Evolutionary conservation across 2,329 filamentous ascomycete species (phyloP).

Genomic region (Exophiala calicioides): DNA sequence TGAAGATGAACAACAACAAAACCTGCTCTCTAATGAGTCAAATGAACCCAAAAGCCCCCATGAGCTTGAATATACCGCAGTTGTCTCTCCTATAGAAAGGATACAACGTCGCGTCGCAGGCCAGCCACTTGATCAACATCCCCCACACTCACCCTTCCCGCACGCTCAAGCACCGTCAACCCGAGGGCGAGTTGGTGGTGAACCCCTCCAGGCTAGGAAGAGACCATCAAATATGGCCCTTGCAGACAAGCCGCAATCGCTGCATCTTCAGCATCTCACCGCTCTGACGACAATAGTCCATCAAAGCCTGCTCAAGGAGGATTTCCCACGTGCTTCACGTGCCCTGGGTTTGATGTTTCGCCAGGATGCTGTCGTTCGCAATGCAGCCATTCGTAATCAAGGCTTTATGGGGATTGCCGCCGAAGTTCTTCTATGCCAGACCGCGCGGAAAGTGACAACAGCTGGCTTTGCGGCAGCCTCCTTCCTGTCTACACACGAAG

Average conservation of each 20-base stretch:
- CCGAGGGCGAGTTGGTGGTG: background rate
- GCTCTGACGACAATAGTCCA: slow-evolving; percentile 71
- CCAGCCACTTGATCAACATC: slow-evolving; percentile 39
- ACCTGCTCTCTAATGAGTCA: no score
- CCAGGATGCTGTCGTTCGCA: slow-evolving; percentile 56
- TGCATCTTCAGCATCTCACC: slow-evolving; percentile 59
- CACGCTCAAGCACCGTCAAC: slow-evolving; percentile 38
- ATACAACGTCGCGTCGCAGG: slow-evolving; percentile 47
- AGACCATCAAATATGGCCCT: slow-evolving; percentile 35
- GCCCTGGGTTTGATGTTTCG: slow-evolving; percentile 75
- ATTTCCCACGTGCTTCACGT: slow-evolving; percentile 70
- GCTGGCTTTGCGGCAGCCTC: background rate
- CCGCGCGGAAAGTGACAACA: background rate
- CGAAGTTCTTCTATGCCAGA: slow-evolving; percentile 71
- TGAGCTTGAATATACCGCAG: slow-evolving; percentile 27
- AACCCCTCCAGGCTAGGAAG: slow-evolving; percentile 11
- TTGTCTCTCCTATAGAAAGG: slow-evolving; percentile 43
- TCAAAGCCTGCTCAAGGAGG: slow-evolving; percentile 68
- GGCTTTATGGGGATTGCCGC: slow-evolving; percentile 81
- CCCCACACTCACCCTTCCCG: slow-evolving; percentile 45
- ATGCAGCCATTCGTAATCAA: slow-evolving; percentile 68
- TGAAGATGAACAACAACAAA: slow-evolving; percentile 10
- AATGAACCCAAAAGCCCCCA: slow-evolving; percentile 5
- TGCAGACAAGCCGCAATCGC: slow-evolving; percentile 36
- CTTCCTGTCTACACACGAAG: slow-evolving; percentile 44